Conservation (phyloP, 2,329 filamentous ascomycete species). For the Penicillium sp. region DNA sequence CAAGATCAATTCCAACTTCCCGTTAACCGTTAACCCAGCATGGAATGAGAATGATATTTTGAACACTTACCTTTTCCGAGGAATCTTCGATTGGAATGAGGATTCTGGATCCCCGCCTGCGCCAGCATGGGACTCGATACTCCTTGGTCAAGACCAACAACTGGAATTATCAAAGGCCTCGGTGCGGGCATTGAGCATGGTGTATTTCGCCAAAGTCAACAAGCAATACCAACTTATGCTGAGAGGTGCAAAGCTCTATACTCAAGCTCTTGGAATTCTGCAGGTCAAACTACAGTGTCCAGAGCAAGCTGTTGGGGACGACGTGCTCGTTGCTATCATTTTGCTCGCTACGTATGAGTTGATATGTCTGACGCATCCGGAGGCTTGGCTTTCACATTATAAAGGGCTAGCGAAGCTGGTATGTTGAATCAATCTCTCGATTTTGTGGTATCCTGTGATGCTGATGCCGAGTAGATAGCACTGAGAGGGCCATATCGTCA, state of each 20-base stretch:
- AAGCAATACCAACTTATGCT: constrained; percentile 3
- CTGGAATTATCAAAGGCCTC: constrained; percentile 4
- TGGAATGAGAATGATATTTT: constrained; percentile 14
- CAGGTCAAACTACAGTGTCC: constrained; percentile 6
- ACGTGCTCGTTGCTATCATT: constrained; percentile 13
- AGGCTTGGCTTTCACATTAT: constrained; percentile 16
- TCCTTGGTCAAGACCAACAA: constrained; percentile 3
- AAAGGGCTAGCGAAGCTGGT: constrained; percentile 14
- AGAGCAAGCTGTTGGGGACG: constrained; percentile 4
- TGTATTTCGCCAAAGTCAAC: constrained; percentile 14
- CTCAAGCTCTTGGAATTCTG: constrained; percentile 9
- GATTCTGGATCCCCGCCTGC: neutral
- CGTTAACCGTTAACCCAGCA: neutral
- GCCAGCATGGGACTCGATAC: constrained; percentile 5
- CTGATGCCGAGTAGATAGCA: neutral
- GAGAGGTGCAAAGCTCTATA: constrained; percentile 8
- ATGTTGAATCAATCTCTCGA: neutral
- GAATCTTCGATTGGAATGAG: constrained; percentile 13
- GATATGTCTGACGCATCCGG: constrained; percentile 13
- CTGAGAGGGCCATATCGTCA: constrained; percentile 17
- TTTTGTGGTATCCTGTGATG: neutral
- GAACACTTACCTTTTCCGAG: constrained; percentile 7
- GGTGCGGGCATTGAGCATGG: constrained; percentile 9
- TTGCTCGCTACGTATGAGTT: constrained; percentile 15
- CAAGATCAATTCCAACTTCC: neutral